phyloP scores from a whole-genome alignment of 1,139 yeast species.

The Hyphopichia fennica region DNA sequence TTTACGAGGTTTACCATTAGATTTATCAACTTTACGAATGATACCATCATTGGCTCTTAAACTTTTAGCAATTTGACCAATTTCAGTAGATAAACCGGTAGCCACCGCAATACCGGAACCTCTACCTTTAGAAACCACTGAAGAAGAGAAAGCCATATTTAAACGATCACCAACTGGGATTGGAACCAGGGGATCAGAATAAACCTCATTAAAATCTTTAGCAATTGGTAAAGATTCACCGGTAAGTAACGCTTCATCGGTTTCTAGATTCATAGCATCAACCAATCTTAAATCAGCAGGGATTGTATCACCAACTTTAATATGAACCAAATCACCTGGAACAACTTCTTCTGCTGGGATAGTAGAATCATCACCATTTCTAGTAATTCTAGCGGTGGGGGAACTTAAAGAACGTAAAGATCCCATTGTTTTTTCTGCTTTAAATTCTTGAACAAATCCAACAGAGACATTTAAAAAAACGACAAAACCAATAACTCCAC shows the following conservation, averaged over 20 bases:
- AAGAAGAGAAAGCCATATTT: slow-evolving; percentile 47
- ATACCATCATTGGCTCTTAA: slow-evolving; percentile 12
- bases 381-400: slow-evolving; percentile 39
- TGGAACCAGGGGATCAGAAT: slow-evolving; percentile 18
- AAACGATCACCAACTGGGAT: slow-evolving; percentile 44
- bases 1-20: slow-evolving; percentile 24
- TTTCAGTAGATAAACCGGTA: slow-evolving; percentile 49
- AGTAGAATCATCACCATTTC: slow-evolving; percentile 36
- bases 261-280: slow-evolving; percentile 39
- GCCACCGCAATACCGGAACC: slow-evolving; percentile 47
- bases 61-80: slow-evolving; percentile 48
- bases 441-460: slow-evolving; percentile 35
- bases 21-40: slow-evolving; percentile 9
- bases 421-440: slow-evolving; percentile 42
- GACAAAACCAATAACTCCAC: slow-evolving; percentile 31
- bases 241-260: slow-evolving; percentile 54
- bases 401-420: slow-evolving; percentile 31
- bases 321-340: slow-evolving; percentile 50
- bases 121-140: slow-evolving; percentile 47
- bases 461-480: slow-evolving; percentile 30
- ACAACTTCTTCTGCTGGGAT: slow-evolving; percentile 44
- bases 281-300: slow-evolving; percentile 52
- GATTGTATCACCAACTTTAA: slow-evolving; percentile 47
- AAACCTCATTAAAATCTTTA: slow-evolving; percentile 26
- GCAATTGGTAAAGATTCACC: slow-evolving; percentile 52